These are phyloP conservation scores for Mucor piriformis DNA, from an alignment of 371 early-diverging fungal species.

Conservation along the genomic window DNA sequence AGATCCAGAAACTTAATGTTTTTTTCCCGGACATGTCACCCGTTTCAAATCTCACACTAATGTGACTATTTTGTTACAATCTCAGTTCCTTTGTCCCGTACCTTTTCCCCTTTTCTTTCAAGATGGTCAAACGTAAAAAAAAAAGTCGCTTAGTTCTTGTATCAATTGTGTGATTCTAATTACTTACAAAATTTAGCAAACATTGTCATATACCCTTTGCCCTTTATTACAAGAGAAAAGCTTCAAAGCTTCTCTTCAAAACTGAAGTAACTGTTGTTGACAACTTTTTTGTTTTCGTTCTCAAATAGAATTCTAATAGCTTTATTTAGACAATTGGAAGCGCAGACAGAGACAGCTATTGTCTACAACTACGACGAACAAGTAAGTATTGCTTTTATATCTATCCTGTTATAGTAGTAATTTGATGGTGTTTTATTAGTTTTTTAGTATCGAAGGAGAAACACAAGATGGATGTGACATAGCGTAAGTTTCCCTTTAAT, in stretches of 20 bases:
- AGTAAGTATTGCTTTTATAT: constrained; percentile 29
- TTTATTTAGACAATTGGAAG: background rate
- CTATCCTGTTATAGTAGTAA: too few species aligned
- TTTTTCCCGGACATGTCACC: too few species aligned
- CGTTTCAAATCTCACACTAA: too few species aligned
- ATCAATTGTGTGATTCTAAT: too few species aligned
- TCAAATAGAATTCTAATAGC: background rate
- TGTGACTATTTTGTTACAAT: background rate
- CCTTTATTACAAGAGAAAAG: background rate
- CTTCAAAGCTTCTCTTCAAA: background rate
- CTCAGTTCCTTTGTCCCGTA: background rate
- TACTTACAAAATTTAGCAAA: background rate
- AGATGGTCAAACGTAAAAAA: background rate
- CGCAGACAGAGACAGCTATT: constrained; percentile 9
- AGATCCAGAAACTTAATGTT: too few species aligned
- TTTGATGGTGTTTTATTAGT: constrained; percentile 21
- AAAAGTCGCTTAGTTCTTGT: background rate
- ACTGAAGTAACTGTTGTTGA: constrained; percentile 1
- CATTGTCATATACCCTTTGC: constrained; percentile 2
- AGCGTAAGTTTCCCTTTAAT: constrained; percentile 18
- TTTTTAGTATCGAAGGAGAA: constrained; percentile 25
- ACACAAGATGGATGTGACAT: constrained; percentile 6
- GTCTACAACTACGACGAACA: constrained; percentile 16
- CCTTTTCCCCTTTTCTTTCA: background rate
- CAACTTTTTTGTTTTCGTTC: background rate